Evolutionary conservation across 371 early-diverging fungal species (phyloP).

Genomic region (Mucor racemosus): DNA sequence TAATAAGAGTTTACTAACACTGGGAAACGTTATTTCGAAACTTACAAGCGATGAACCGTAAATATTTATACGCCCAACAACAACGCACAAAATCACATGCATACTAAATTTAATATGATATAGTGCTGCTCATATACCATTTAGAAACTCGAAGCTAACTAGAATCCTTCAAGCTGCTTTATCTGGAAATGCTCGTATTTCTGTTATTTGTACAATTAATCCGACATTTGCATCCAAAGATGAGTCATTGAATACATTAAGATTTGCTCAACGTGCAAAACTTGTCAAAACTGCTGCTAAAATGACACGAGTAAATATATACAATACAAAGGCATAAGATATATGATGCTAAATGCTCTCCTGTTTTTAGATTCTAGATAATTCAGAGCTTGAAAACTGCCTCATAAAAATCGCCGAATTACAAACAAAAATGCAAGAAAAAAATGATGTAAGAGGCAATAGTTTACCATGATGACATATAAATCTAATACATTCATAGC

Average conservation of each 20-base stretch:
- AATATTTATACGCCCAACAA: neutral
- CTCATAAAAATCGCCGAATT: constrained; percentile 78
- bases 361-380: constrained; percentile 60
- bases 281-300: constrained; percentile 56
- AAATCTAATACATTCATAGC: constrained; percentile 13
- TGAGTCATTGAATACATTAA: constrained; percentile 85
- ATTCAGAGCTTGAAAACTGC: constrained; percentile 86
- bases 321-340: neutral
- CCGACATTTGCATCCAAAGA: constrained; percentile 72
- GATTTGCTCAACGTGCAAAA: constrained; percentile 85
- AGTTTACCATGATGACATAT: neutral
- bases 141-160: constrained; percentile 93
- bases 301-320: constrained; percentile 36
- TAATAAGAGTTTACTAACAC: constrained; percentile 86
- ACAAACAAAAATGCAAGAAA: constrained; percentile 74
- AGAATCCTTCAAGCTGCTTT: constrained; percentile 86
- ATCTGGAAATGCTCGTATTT: constrained; percentile 79
- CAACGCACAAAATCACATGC: neutral
- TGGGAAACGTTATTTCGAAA: constrained; percentile 87
- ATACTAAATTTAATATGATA: neutral
- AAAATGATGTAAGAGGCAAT: constrained; percentile 40
- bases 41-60: constrained; percentile 68
- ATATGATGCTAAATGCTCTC: neutral
- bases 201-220: constrained; percentile 84
- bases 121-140: constrained; percentile 74